A percentile compares a stretch with the other conserved stretches of the same genome.
These are phyloP conservation scores for Barnettozyma sucrosica DNA, from an alignment of 805 yeast species.

Conservation along the genomic window DNA sequence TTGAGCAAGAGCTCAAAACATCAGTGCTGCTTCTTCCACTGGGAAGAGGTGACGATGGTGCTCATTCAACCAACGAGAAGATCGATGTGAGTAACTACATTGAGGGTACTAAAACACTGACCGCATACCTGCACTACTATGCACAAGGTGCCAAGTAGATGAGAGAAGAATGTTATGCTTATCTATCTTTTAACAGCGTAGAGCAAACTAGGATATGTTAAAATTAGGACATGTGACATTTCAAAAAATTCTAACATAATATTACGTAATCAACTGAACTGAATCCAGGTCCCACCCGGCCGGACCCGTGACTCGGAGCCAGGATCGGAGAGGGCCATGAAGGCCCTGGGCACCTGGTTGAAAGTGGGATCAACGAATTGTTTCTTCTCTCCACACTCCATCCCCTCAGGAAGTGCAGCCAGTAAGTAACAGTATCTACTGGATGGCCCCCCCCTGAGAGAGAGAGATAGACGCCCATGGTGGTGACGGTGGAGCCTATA, in stretches of 20 bases:
- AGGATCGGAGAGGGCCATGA: background rate
- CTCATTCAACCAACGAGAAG: slow-evolving; percentile 96
- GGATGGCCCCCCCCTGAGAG: background rate
- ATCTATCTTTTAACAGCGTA: too few species aligned
- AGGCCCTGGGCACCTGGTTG: background rate
- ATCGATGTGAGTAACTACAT: slow-evolving; percentile 83
- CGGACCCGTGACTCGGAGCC: background rate
- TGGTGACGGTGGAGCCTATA: background rate
- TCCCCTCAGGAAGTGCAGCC: background rate
- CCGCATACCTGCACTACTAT: slow-evolving; percentile 89
- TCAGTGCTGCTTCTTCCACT: slow-evolving; percentile 87
- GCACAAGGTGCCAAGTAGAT: slow-evolving; percentile 27
- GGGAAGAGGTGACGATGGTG: slow-evolving; percentile 99
- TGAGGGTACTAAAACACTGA: slow-evolving; percentile 88
- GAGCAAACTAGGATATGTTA: background rate
- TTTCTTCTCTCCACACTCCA: background rate
- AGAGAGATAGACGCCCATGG: background rate
- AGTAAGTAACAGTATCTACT: background rate
- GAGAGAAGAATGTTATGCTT: too few species aligned
- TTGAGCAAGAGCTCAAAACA: slow-evolving; percentile 81
- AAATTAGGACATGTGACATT: background rate
- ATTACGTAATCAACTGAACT: background rate
- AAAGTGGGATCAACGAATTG: background rate
- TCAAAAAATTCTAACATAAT: too few species aligned
- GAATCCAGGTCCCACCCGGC: background rate